Evolutionary conservation across 2,329 filamentous ascomycete genomes (phyloP).

Genomic region (Byssoonygena ceratinophila): DNA sequence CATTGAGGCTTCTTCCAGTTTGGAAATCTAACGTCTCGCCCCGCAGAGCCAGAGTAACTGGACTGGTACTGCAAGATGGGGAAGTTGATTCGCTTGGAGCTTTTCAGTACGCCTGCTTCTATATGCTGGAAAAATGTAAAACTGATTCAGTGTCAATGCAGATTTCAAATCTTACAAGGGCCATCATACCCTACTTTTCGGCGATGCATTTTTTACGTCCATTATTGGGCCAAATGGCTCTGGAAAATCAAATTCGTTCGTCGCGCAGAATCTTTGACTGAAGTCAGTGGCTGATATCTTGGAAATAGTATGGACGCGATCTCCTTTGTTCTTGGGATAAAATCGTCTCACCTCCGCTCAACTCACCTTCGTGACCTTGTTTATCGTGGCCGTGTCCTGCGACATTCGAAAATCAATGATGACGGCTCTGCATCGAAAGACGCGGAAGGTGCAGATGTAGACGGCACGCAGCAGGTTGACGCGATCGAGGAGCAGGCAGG

Average conservation of each 20-base stretch:
- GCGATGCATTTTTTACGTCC: conserved; percentile 97
- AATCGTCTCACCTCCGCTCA: conserved; percentile 94
- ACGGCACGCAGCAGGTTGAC: conserved; percentile 53
- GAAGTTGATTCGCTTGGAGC: conserved; percentile 86
- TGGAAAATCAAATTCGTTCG: conserved; percentile 93
- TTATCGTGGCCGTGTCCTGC: conserved; percentile 86
- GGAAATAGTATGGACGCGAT: conserved; percentile 84
- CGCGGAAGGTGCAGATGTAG: conserved; percentile 49
- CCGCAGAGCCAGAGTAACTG: neutral
- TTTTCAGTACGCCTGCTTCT: conserved; percentile 60
- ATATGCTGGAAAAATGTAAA: conserved; percentile 12
- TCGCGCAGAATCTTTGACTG: conserved; percentile 17
- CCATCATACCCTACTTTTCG: conserved; percentile 85
- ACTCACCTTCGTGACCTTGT: conserved; percentile 88
- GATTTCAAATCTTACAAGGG: conserved; percentile 99
- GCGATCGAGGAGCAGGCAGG: conserved; percentile 52
- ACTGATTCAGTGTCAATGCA: conserved; percentile 30
- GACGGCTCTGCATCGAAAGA: conserved; percentile 61
- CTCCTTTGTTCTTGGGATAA: conserved; percentile 96
- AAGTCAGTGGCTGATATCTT: conserved; percentile 5
- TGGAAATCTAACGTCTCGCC: neutral
- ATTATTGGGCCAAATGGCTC: conserved; percentile 99
- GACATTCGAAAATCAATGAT: conserved; percentile 83
- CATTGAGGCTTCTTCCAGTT: too few relatives aligned
- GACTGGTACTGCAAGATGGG: conserved; percentile 52